phyloP scores from a whole-genome alignment of 345 rosid species.

The Gossypium bickii region DNA sequence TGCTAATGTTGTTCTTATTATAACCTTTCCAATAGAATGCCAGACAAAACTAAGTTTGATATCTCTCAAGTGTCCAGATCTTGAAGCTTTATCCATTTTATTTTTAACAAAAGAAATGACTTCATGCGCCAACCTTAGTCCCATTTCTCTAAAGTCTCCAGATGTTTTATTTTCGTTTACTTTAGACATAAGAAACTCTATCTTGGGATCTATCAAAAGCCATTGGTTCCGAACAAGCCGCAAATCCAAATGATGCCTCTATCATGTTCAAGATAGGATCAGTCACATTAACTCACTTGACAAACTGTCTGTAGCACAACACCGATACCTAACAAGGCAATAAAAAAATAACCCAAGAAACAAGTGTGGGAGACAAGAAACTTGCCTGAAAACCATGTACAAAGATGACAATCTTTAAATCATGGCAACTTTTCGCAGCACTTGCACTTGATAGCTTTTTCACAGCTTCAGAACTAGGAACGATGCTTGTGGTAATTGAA shows the following conservation, averaged over 20 bases:
- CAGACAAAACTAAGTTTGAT: conserved; percentile 91
- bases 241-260: conserved; percentile 97
- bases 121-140: conserved; percentile 79
- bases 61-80: conserved; percentile 36
- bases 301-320: background rate
- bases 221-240: conserved; percentile 91
- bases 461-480: conserved; percentile 25
- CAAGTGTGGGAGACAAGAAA: too few relatives aligned
- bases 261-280: conserved; percentile 4
- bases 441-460: conserved; percentile 28
- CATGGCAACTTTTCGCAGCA: conserved; percentile 37
- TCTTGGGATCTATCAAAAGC: conserved; percentile 86
- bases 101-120: conserved; percentile 68
- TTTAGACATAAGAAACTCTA: conserved; percentile 93
- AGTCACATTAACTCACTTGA: background rate
- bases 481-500: conserved; percentile 27
- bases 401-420: too few relatives aligned
- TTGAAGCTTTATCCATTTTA: too few relatives aligned
- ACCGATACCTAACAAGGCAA: too few relatives aligned
- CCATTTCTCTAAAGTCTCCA: conserved; percentile 96
- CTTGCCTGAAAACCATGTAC: too few relatives aligned
- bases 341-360: too few relatives aligned
- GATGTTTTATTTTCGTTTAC: conserved; percentile 84
- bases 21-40: conserved; percentile 91
- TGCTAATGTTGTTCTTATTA: conserved; percentile 76